Base-by-base conservation (phyloP, 441 rosid genomes). In the Cnidoscolus chayamansa region DNA sequence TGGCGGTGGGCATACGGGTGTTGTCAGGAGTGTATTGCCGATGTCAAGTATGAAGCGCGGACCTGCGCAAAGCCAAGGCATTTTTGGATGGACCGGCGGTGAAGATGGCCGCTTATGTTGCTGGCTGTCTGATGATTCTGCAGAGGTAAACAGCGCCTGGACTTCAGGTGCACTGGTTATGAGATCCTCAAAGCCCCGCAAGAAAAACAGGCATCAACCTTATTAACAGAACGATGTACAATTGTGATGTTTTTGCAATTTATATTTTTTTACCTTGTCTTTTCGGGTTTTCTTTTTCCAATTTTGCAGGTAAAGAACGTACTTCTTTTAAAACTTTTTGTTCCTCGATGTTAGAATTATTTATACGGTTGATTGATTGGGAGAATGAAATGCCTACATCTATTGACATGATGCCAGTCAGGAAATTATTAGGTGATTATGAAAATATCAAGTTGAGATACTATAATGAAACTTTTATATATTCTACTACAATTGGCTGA, bases 81-180 rank as follows among this genome's bases (percentile, higher is more conserved):
- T 89, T 75, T 95, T 95, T 55, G 97, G 97, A 67, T 95, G 99
- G 99, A 86, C 87, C 0, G 98, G 97, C 0, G 97, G 97, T 32
- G 99, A 93, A 82, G 99, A 95, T 76, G 98, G 99, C 54, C 89
- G 94, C 0, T 53, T 95, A 65, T 93, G 97, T 75, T 93, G 98
- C 82, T 95, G 99, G 99, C 72, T 75, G 37, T 84, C 90, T 0
- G 89, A 93, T 66, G 82, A 81, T 45, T 80, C 91, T 55, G 49
- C 78, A 0, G 88, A 75, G 66, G 65, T 63, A 13, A 83, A 80
- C 51, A 82, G 82, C 53, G 86, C 98, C 59, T 93, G 99, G 99
- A 86, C 86, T 63, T 89, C 99, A 32, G 85, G 82, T 43, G 68
- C 83, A 4, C 75, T 93, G 79, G 89, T 82, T 25, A 40, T 77